phyloP scores from a whole-genome alignment of 2,329 filamentous ascomycete genomes.

The Nemania sp. region DNA sequence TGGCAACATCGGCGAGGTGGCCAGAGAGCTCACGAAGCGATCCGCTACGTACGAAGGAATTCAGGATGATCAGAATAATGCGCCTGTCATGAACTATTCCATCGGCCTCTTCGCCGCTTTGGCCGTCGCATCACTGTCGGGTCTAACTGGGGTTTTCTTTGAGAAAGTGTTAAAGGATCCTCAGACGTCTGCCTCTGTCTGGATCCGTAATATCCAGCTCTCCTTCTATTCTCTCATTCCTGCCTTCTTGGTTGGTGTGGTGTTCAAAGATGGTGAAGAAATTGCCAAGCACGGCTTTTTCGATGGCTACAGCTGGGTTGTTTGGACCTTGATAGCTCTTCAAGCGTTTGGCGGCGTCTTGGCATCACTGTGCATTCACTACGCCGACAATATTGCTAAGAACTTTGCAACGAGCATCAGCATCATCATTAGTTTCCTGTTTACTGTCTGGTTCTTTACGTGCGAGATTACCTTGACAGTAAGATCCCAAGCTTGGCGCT shows the following conservation, averaged over 20 bases:
- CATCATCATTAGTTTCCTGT: conserved; percentile 83
- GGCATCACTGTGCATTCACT: conserved; percentile 79
- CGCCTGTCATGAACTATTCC: conserved; percentile 70
- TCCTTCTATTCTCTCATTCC: conserved; percentile 94
- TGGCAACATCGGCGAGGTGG: conserved; percentile 53
- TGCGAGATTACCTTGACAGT: conserved; percentile 74
- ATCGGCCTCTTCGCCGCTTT: conserved; percentile 80
- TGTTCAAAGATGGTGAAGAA: conserved; percentile 83
- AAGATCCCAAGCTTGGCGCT: conserved; percentile 44
- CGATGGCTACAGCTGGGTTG: conserved; percentile 88
- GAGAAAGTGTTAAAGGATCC: conserved; percentile 92
- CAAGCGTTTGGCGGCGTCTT: conserved; percentile 85
- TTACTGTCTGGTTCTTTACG: conserved; percentile 84
- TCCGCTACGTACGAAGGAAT: conserved; percentile 94
- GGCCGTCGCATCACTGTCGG: conserved; percentile 76
- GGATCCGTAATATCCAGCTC: conserved; percentile 93
- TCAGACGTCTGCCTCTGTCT: conserved; percentile 74
- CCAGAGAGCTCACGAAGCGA: conserved; percentile 61
- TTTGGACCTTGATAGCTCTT: conserved; percentile 81
- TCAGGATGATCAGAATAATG: conserved; percentile 60
- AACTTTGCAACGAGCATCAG: conserved; percentile 93
- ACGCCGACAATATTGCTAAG: conserved; percentile 88
- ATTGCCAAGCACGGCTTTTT: conserved; percentile 89
- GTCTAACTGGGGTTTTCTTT: conserved; percentile 82
- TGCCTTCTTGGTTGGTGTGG: conserved; percentile 80